Evolutionary conservation across 2,329 filamentous ascomycete species (phyloP).

Genomic region (Botrytis byssoidea): DNA sequence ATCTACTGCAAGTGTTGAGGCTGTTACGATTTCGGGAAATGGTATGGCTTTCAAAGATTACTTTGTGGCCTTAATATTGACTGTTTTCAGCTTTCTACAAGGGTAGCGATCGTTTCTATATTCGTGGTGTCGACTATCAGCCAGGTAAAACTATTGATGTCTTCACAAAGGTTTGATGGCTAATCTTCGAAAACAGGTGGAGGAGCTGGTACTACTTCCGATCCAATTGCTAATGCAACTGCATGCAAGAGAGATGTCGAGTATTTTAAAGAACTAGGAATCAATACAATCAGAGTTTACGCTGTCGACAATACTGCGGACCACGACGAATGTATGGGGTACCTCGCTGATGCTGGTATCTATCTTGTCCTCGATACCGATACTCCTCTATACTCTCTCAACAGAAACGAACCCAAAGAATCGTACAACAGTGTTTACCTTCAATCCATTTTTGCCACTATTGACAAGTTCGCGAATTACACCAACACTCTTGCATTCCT

Average conservation of each 20-base stretch:
- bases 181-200: conserved; percentile 21
- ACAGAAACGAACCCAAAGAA: conserved; percentile 55
- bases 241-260: conserved; percentile 63
- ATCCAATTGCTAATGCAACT: conserved; percentile 61
- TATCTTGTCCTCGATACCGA: conserved; percentile 72
- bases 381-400: conserved; percentile 67
- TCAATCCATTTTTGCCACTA: conserved; percentile 68
- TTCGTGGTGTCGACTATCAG: conserved; percentile 65
- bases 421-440: conserved; percentile 72
- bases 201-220: conserved; percentile 53
- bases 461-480: conserved; percentile 66
- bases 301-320: conserved; percentile 67
- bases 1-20: conserved; percentile 25
- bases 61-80: not conserved
- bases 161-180: not conserved
- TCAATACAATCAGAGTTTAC: conserved; percentile 73
- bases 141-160: conserved; percentile 36
- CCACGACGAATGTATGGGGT: conserved; percentile 68
- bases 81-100: conserved; percentile 36
- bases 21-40: conserved; percentile 35
- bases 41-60: conserved; percentile 24
- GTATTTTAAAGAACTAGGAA: conserved; percentile 65
- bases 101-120: conserved; percentile 48
- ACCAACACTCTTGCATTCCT: conserved; percentile 66
- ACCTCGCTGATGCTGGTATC: conserved; percentile 66